phyloP scores from a whole-genome alignment of 805 yeast species.

The Middelhovenomyces tepae region DNA sequence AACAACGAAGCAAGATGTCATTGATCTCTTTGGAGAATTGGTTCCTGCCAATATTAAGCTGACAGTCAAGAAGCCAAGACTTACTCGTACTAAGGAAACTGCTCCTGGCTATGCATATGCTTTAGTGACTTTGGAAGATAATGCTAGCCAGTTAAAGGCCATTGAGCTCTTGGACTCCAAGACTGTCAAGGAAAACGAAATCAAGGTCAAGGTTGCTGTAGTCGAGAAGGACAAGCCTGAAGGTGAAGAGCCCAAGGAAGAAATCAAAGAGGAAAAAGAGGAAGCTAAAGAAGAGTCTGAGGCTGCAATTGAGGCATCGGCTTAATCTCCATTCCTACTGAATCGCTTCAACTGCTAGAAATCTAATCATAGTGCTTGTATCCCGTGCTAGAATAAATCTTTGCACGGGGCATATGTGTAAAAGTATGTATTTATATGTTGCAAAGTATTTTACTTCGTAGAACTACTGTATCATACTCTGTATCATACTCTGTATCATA shows the following conservation, averaged over 20 bases:
- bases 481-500: no score
- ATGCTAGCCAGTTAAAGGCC: constrained; percentile 62
- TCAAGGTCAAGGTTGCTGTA: constrained; percentile 66
- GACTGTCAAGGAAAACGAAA: constrained; percentile 53
- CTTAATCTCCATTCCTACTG: constrained; percentile 5
- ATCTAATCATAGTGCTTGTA: no score
- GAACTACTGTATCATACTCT: no score
- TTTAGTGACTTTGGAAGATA: constrained; percentile 49
- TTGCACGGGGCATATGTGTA: no score
- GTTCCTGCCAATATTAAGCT: constrained; percentile 28
- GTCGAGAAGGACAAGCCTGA: constrained; percentile 35
- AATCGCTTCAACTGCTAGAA: no score
- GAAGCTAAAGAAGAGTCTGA: constrained; percentile 10
- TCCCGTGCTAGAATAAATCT: no score
- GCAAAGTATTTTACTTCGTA: no score
- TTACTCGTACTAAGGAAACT: no score
- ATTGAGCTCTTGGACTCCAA: constrained; percentile 60
- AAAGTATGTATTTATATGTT: no score
- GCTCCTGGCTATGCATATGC: constrained; percentile 31
- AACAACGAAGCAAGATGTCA: constrained; percentile 39
- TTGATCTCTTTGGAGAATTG: constrained; percentile 30
- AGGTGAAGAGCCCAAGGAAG: no score
- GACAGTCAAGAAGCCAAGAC: constrained; percentile 12
- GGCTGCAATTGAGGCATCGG: constrained; percentile 3
- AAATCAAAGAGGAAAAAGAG: constrained; percentile 11